Conservation (phyloP, 192 early-diverging fungal genomes). For the Coemansia sp. region DNA sequence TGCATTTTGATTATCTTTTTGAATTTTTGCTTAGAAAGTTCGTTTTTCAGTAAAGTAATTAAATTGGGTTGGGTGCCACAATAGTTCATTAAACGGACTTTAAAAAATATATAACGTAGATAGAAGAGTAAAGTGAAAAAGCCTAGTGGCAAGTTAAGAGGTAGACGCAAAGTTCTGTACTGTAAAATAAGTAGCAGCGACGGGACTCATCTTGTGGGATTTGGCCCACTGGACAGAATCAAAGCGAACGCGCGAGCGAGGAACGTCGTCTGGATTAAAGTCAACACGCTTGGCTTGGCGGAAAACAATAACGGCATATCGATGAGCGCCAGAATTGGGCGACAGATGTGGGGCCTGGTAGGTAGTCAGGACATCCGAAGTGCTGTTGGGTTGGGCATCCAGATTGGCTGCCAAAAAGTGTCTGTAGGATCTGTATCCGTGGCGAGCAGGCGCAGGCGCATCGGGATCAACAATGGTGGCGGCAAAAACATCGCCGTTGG, state of each 20-base stretch:
- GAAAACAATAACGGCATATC: conserved; percentile 29
- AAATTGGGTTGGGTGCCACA: no score
- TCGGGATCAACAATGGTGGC: conserved; percentile 42
- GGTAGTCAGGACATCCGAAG: conserved; percentile 15
- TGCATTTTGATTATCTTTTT: no score
- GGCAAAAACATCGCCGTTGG: conserved; percentile 19
- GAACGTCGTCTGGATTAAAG: conserved; percentile 9
- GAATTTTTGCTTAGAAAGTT: no score
- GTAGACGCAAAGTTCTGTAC: conserved; percentile 22
- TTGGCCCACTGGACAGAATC: conserved; percentile 30
- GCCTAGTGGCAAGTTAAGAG: conserved; percentile 3
- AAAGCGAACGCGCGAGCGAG: conserved; percentile 33
- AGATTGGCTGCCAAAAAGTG: conserved; percentile 38
- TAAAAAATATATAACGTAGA: background rate
- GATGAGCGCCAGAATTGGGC: conserved; percentile 26
- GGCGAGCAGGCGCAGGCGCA: conserved; percentile 16
- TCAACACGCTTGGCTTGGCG: conserved; percentile 19
- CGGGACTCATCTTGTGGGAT: conserved; percentile 25
- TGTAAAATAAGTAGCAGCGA: conserved; percentile 35
- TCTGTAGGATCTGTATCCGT: conserved; percentile 36
- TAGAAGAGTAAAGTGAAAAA: background rate
- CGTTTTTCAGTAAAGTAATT: no score
- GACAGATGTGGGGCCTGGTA: conserved; percentile 23
- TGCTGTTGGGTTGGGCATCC: conserved; percentile 4
- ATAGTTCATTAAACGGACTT: no score